Evolutionary conservation across 345 rosid species (phyloP), one percentile per base, ranked within the genome.

Genomic region (Gossypium anomalum): DNA sequence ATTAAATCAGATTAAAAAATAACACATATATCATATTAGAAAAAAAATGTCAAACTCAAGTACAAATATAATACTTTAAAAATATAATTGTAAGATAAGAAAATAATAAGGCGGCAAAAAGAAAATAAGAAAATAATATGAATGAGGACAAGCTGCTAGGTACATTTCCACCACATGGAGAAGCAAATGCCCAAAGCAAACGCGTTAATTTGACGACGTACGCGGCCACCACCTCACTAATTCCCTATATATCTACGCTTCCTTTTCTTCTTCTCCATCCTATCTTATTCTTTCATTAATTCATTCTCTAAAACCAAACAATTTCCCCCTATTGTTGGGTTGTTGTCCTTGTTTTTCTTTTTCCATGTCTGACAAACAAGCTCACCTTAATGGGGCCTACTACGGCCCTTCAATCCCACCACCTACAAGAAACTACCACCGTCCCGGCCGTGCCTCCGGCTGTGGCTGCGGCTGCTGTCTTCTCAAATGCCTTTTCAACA

Each of bases 371-470:
- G 93, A 88, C n/a, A 83, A 85, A 12, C 87, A 87, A 78, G 70
- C 80, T 13, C 82, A 72, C 2, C 52, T 92, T 20, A 89, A 84
- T 76, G 97, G 93, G 0, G 91, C 94, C 76, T 89, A 86, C 59
- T 87, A 92, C 60, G 97, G 97, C 6, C 90, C 94, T 14, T 73
- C 89, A 8, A 70, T 92, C 73, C 93, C 93, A 56, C 92, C 93
- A 0, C 78, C 88, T 1, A 75, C 76, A 7, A 77, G 74, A 56
- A 61, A 61, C 59, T 82, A 85, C 85, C 88, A 82, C 78, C 80
- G 88, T 53, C 90, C 62, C 7, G 41, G n/a, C 41, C 85, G 88
- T 7, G 72, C 86, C 43, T 63, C 82, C 11, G 83, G 83, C 38
- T 82, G 91, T 29, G 86, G 88, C 1, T 76, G 89, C 76, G 74